A percentile compares a stretch with the other conserved stretches of the same genome.
Conservation (phyloP, 108 stramenopile genomes). For the Tribonema minus region DNA sequence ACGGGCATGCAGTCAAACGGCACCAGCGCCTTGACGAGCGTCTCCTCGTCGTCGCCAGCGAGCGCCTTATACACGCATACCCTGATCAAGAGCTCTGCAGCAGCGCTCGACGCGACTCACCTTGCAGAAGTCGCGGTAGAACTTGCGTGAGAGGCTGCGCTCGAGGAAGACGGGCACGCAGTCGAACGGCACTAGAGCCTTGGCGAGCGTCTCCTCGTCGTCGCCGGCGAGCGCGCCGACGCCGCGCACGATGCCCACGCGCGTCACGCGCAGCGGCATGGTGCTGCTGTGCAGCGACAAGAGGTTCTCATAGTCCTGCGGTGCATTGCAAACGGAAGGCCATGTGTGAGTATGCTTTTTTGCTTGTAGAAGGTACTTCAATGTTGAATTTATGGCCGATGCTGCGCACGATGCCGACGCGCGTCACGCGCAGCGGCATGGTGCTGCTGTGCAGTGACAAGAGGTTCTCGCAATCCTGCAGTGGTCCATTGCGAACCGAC, state of each 20-base stretch:
- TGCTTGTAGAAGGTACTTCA: too few species aligned
- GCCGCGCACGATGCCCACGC: constrained; percentile 66
- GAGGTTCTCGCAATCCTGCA: constrained; percentile 92
- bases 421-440: constrained; percentile 76
- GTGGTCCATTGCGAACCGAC: too few species aligned
- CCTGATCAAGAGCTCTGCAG: too few species aligned
- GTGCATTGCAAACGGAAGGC: too few species aligned
- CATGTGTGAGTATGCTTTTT: too few species aligned
- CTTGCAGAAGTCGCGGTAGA: constrained; percentile 62
- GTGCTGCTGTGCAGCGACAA: constrained; percentile 72
- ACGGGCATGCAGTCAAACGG: constrained; percentile 93
- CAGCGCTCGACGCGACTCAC: background rate
- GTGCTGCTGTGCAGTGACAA: constrained; percentile 72
- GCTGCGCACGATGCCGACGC: constrained; percentile 67
- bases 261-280: constrained; percentile 76
- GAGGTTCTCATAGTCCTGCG: constrained; percentile 92
- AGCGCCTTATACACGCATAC: too few species aligned
- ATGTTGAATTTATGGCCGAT: constrained; percentile 64
- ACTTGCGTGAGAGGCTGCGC: constrained; percentile 63
- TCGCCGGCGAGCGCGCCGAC: constrained; percentile 66
- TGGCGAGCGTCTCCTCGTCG: constrained; percentile 66
- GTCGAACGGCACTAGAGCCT: constrained; percentile 75
- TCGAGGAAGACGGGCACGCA: constrained; percentile 96
- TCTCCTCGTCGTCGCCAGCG: constrained; percentile 62
- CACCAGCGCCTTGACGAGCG: constrained; percentile 72